A percentile compares a stretch with the other conserved stretches of the same genome.
Conservation (phyloP, 805 yeast genomes). For the Kluyveromyces siamensis region DNA sequence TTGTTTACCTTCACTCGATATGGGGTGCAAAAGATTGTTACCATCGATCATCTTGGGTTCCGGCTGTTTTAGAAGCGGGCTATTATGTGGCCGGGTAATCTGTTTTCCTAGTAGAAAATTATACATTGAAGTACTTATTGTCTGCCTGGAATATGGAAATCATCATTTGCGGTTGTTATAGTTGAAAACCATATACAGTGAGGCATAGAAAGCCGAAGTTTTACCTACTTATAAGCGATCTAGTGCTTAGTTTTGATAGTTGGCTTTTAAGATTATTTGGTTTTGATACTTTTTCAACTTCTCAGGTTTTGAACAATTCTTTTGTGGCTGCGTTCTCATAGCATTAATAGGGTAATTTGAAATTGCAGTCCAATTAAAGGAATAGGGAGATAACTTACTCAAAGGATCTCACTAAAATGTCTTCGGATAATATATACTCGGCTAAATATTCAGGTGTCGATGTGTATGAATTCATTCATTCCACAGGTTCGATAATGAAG, state of each 20-base stretch:
- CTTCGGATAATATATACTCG: slow-evolving; percentile 43
- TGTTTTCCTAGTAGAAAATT: neutral
- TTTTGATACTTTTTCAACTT: neutral
- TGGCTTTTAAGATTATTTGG: neutral
- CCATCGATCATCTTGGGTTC: neutral
- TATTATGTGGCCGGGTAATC: neutral
- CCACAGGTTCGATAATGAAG: slow-evolving; percentile 70
- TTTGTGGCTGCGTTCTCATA: neutral
- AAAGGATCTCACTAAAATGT: slow-evolving; percentile 4
- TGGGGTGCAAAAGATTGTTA: too few species aligned
- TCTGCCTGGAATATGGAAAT: neutral
- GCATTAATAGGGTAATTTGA: neutral
- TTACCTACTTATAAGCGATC: neutral
- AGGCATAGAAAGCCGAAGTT: neutral
- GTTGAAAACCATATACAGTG: neutral
- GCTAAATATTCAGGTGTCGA: slow-evolving; percentile 77
- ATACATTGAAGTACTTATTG: neutral
- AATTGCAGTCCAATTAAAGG: neutral
- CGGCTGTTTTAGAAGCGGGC: too few species aligned
- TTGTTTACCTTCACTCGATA: too few species aligned
- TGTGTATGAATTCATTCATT: slow-evolving; percentile 66
- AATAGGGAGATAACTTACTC: neutral
- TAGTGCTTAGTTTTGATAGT: neutral
- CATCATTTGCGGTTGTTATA: neutral
- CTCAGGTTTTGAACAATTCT: neutral